Evolutionary conservation across 495 filamentous ascomycete genomes (phyloP), one percentile per base, ranked within the genome.

Genomic region (Tricharina praecox): DNA sequence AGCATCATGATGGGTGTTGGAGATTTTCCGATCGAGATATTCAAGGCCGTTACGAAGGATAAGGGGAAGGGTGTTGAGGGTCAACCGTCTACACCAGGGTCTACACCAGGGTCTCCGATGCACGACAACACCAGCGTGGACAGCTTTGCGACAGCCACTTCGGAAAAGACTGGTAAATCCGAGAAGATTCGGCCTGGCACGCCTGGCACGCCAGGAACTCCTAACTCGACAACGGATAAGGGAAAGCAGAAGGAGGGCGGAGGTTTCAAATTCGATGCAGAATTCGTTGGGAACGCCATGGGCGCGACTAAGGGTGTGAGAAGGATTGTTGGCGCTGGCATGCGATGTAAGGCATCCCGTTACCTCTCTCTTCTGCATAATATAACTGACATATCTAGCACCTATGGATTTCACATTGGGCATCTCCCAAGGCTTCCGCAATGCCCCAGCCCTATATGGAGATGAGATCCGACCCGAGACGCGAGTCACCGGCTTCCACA

Each of bases 321-420:
- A 10, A 76, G 79, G 30, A 79, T 90, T 37, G 71, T 86, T 3
- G 71, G 70, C 25, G 75, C 78, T 15, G 72, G 76, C n/a, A 63
- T 87, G 44, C 76, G 78, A 62, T 77, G 92, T 60, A 93, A 92
- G 56, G 37, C 82, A n/a, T n/a, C n/a, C n/a, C n/a, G n/a, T n/a
- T n/a, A 78, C 48, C 79, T 93, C 0, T 37, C 34, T 37, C 16
- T 37, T 32, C 28, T 5, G 7, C 28, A 32, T 5, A 82, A 9
- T 5, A 9, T 37, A 9, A 15, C 34, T 37, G 18, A 77, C 0
- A 75, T 74, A 62, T 86, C 18, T 64, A 72, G 71, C 64, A n/a
- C 77, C 71, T 2, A 78, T 87, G 53, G 79, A 86, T 53, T 69
- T 90, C 21, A 70, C 74, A 2, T 63, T 86, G 1, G 78, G 82